Evolutionary conservation across 805 yeast species (phyloP), one percentile per base, ranked within the genome.

Genomic region (Saccharomyces mikatae): DNA sequence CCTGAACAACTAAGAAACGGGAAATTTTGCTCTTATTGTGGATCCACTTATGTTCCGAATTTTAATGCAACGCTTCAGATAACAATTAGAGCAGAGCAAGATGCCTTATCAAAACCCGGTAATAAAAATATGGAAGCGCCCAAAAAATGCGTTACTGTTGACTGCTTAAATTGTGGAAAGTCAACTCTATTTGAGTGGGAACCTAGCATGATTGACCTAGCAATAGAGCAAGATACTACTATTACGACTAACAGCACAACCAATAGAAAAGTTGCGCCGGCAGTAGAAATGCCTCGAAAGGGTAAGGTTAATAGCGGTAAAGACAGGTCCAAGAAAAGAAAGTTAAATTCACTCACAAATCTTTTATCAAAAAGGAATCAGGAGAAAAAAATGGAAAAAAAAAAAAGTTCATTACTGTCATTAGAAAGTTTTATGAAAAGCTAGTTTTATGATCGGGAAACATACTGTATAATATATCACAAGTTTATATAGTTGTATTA

Each of bases 351-450:
- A 21, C 65, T 80, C 27, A 66, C 75, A 2, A 73, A 66, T 53
- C 60, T 80, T 56, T 63, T 81, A 41, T 68, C 70, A 32, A 68
- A 70, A 52, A 80, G 76, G 64, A 75, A 74, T 56, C 69, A 71
- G 47, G 72, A 69, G 28, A 70, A 72, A 56, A 66, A 65, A 52
- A 60, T 64, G 24, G 68, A 62, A 36, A 64, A 61, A 36, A 62
- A 64, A 11, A 66, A 67, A n/a, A 54, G 66, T 13, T 63, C 68
- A 26, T 61, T 78, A 0, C 66, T 81, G 28, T 76, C 77, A 59
- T 66, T 82, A 41, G 77, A 76, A 69, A 81, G 78, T 53, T 80
- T 80, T 59, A 74, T 80, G 79, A 71, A 67, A 51, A 55, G 54
- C 14, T 62, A 52, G 46, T 17, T 14, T 13, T 32, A 22, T 46